A percentile compares a stretch with the other conserved stretches of the same genome.
Evolutionary conservation across 129 eudicot species (phyloP).

Genomic region (Dittrichia graveolens): DNA sequence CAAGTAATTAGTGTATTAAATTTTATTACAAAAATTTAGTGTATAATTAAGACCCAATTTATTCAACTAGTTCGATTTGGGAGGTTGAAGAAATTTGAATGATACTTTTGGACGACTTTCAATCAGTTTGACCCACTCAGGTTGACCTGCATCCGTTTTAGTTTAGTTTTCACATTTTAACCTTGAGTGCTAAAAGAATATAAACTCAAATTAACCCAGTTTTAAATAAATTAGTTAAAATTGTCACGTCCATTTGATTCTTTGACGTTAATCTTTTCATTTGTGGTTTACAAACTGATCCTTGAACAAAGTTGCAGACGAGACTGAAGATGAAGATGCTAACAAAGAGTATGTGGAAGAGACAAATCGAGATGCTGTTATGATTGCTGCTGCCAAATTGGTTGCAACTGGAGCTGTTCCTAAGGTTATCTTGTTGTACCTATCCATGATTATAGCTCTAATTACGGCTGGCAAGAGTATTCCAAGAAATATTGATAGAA

Average conservation of each 20-base stretch:
- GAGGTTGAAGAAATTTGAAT: neutral
- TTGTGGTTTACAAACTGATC: slow-evolving; percentile 17
- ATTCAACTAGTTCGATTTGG: neutral
- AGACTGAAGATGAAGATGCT: slow-evolving; percentile 83
- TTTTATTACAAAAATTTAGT: neutral
- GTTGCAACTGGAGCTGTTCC: slow-evolving; percentile 76
- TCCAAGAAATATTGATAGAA: neutral
- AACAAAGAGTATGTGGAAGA: slow-evolving; percentile 89
- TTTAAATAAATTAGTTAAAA: slow-evolving; percentile 6
- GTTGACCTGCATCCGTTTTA: neutral
- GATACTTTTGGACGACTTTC: neutral
- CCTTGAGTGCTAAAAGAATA: neutral
- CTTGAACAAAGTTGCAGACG: slow-evolving; percentile 55
- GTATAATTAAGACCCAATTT: neutral
- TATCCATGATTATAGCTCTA: slow-evolving; percentile 1
- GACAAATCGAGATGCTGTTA: slow-evolving; percentile 71
- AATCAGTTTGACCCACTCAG: neutral
- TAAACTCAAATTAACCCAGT: neutral
- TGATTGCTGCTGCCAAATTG: slow-evolving; percentile 86
- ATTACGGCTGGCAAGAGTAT: neutral
- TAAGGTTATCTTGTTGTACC: slow-evolving; percentile 47
- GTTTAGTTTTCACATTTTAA: neutral
- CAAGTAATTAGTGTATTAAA: neutral
- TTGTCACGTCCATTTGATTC: neutral
- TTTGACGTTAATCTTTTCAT: neutral